Evolutionary conservation across 768 basidiomycete species (phyloP).

Genomic region (Suillus placidus): DNA sequence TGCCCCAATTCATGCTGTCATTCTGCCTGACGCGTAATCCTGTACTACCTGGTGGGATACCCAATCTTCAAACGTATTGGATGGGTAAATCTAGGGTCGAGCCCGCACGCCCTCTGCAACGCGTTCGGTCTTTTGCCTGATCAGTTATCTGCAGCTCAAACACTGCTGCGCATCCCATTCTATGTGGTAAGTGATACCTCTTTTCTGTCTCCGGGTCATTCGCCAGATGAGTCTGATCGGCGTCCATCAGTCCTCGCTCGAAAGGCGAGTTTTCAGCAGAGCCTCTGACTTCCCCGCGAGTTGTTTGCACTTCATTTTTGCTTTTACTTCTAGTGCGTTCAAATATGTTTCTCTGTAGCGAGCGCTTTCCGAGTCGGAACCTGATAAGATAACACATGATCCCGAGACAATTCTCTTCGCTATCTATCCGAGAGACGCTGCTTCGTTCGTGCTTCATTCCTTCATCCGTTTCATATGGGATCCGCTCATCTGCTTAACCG

Average conservation of each 20-base stretch:
- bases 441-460: not conserved
- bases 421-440: constrained; percentile 1
- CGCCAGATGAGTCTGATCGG: constrained; percentile 7
- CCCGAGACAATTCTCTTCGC: not conserved
- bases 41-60: not conserved
- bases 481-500: constrained; percentile 1
- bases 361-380: not conserved
- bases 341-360: not conserved
- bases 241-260: constrained; percentile 4
- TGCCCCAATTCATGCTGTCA: not conserved
- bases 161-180: constrained; percentile 4
- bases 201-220: constrained; percentile 1
- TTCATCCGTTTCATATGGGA: not conserved
- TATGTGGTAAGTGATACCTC: constrained; percentile 9
- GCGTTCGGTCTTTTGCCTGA: constrained; percentile 8
- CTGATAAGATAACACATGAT: not conserved
- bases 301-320: not conserved
- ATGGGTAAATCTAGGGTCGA: constrained; percentile 4
- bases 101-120: constrained; percentile 8
- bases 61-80: not conserved
- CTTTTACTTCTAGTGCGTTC: not conserved
- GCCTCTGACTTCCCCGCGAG: constrained; percentile 4
- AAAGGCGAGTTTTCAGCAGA: constrained; percentile 2
- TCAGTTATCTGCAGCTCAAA: not conserved
- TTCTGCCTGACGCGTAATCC: not conserved